phyloP scores from a whole-genome alignment of 2,329 filamentous ascomycete species.

The Sporothrix sp. region DNA sequence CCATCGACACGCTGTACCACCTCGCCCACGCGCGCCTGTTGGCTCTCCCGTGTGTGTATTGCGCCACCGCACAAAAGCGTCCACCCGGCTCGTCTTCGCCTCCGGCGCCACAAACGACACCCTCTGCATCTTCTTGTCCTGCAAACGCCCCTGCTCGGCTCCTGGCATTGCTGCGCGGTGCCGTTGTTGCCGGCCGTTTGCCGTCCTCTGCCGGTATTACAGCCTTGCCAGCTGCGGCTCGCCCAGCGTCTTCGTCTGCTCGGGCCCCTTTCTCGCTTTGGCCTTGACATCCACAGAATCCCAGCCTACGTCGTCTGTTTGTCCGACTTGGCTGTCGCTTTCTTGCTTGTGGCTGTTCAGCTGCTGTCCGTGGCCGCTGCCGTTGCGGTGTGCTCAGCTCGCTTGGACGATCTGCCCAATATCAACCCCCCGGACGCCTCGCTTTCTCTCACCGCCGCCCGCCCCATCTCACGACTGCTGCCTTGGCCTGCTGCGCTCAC shows the following conservation, averaged over 20 bases:
- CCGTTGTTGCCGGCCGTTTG: too few relatives aligned
- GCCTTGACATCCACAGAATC: not conserved
- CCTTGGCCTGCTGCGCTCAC: not conserved
- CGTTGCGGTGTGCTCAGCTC: too few relatives aligned
- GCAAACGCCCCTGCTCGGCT: too few relatives aligned
- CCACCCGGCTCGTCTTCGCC: not conserved
- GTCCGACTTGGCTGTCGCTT: not conserved
- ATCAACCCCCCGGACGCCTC: too few relatives aligned
- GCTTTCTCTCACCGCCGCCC: not conserved
- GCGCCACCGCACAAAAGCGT: not conserved
- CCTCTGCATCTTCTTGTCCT: too few relatives aligned
- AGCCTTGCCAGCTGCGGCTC: too few relatives aligned
- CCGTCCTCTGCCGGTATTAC: too few relatives aligned
- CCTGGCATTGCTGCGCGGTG: too few relatives aligned
- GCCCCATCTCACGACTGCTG: not conserved
- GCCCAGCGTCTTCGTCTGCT: not conserved
- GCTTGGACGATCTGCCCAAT: too few relatives aligned
- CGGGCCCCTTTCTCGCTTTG: not conserved
- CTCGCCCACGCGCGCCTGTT: not conserved
- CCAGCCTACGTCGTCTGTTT: not conserved
- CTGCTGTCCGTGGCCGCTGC: too few relatives aligned
- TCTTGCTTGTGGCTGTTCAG: too few relatives aligned
- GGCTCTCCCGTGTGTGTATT: constrained; percentile 1
- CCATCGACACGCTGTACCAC: not conserved
- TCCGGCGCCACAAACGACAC: not conserved